Base-by-base conservation (phyloP, 2,329 filamentous ascomycete species). In the Claviceps purpurea region DNA sequence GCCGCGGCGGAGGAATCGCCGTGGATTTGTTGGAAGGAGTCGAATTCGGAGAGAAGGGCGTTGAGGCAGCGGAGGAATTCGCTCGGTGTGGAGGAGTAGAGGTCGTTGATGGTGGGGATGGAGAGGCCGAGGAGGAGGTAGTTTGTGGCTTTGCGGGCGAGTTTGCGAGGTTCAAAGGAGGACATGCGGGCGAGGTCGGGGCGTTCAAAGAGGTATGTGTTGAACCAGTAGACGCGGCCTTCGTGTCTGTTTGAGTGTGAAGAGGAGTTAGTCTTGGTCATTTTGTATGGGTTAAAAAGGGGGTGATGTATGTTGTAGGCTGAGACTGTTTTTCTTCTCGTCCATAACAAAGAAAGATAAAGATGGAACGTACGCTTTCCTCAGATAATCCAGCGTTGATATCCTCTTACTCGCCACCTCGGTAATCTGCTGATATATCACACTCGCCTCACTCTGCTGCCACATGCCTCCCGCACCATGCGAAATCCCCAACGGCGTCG, bases 141-240 rank as follows among this genome's bases (percentile, higher is more conserved):
- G 67, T 95, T 95, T 50, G 89, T 94, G 39, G 93, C 91, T 60
- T 93, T 87, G 54, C 90, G 85, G 56, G 88, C 84, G 48, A 96
- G 81, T 64, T 91, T 93, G 57, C 86, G 82, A 4, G 81, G 73
- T 54, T 94, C 87, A 64, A 94, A 91, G 64, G 89, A 95, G 46
- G 91, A 84, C 73, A 96, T 84, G 62, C 84, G 83, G 50, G 78
- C 73, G 38, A 97, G 76, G 66, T 95, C 89, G 34, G 79, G 68
- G 61, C 88, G 86, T 58, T 89, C 87, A 69, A 95, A 95, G 63
- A 95, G 85, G 55, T 95, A 81, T 0, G 93, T 96, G 70, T 96
- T 96, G 75, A 97, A 96, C 90, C 93, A 97, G 73, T 95, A 97
- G 43, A 95, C 83, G 54, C 89, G 84, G 55, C 91, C 90, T 70